phyloP scores from a whole-genome alignment of 257 asterid species.

The Ajuga chamaepitys region DNA sequence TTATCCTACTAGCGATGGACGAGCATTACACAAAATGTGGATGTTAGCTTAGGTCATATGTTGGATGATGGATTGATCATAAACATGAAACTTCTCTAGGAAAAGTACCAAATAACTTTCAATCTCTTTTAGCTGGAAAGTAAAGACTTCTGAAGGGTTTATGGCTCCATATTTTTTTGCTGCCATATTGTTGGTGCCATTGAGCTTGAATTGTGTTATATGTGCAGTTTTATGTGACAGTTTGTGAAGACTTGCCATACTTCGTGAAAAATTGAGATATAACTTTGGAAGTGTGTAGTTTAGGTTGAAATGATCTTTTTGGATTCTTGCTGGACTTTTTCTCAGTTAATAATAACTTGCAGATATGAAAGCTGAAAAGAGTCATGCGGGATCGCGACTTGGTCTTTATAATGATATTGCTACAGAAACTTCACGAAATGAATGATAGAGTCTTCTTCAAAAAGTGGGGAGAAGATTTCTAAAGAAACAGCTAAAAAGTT shows the following conservation, averaged over 20 bases:
- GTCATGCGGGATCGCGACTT: background rate
- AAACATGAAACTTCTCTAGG: background rate
- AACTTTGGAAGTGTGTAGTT: background rate
- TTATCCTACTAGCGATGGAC: background rate
- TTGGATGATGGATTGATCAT: constrained; percentile 2
- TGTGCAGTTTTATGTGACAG: background rate
- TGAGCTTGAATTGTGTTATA: background rate
- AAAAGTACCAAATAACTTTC: background rate
- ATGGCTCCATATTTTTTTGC: background rate
- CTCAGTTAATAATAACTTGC: background rate
- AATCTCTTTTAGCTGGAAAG: background rate
- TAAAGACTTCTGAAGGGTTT: background rate
- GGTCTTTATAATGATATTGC: background rate
- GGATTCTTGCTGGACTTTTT: background rate
- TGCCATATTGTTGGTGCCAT: background rate
- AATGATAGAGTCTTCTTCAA: background rate
- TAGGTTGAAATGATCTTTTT: constrained; percentile 6
- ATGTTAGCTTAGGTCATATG: background rate
- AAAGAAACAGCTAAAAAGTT: constrained; percentile 7
- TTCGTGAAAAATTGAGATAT: background rate
- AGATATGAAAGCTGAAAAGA: background rate
- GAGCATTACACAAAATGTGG: background rate
- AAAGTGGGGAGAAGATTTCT: background rate
- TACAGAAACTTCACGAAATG: background rate
- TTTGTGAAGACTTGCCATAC: background rate